Conservation (phyloP, 2,329 filamentous ascomycete species). For the Cytospora paraplurivora region DNA sequence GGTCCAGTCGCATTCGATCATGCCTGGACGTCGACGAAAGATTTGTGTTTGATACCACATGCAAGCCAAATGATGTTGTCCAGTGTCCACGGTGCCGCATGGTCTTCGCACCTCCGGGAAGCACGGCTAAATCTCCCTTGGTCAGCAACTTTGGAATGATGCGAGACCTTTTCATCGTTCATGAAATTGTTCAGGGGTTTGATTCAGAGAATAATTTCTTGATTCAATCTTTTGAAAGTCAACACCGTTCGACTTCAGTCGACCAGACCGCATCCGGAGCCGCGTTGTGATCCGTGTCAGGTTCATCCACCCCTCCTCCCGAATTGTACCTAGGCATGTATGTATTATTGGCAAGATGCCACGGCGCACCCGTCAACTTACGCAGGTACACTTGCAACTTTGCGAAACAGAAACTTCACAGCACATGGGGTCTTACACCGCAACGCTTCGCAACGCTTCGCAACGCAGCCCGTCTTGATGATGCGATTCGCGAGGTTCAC, state of each 20-base stretch:
- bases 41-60: conserved; percentile 13
- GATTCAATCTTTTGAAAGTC: conserved; percentile 1
- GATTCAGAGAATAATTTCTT: background rate
- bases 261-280: conserved; percentile 10
- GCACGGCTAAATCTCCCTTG: background rate
- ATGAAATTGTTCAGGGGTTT: background rate
- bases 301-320: background rate
- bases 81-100: background rate
- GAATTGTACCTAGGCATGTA: background rate
- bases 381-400: conserved; percentile 13
- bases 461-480: conserved; percentile 3
- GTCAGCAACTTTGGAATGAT: background rate
- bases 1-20: background rate
- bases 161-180: conserved; percentile 7
- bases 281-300: conserved; percentile 8
- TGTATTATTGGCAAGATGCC: conserved; percentile 3
- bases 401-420: conserved; percentile 6
- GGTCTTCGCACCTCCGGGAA: background rate
- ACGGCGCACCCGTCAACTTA: conserved; percentile 17
- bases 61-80: background rate
- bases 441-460: conserved; percentile 2
- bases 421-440: conserved; percentile 7
- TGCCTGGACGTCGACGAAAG: background rate
- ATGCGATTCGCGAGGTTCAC: conserved; percentile 15
- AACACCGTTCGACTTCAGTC: background rate